Evolutionary conservation across 2,329 filamentous ascomycete species (phyloP).

Genomic region (Hypomyces rosellus): DNA sequence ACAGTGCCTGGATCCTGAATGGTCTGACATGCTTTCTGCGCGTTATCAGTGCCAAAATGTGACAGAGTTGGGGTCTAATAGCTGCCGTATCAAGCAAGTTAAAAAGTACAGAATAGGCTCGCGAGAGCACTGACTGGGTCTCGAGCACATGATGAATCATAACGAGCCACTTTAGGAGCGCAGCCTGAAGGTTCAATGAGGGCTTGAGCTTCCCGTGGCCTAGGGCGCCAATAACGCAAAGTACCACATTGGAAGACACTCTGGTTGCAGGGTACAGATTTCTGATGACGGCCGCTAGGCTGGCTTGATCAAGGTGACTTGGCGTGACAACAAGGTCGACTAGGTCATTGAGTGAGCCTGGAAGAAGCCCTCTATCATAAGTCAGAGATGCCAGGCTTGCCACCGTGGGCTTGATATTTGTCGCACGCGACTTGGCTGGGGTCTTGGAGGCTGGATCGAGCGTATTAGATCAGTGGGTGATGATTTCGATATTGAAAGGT

Average conservation of each 20-base stretch:
- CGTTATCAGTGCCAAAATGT: conserved; percentile 73
- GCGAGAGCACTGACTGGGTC: conserved; percentile 55
- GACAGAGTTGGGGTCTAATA: conserved; percentile 61
- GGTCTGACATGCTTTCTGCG: conserved; percentile 76
- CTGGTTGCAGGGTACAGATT: conserved; percentile 68
- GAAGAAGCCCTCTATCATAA: conserved; percentile 62
- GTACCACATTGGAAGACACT: conserved; percentile 53
- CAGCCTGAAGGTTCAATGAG: conserved; percentile 61
- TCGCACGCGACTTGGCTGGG: conserved; percentile 59
- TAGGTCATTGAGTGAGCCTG: conserved; percentile 53
- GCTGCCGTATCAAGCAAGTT: conserved; percentile 76
- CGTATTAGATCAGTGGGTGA: not conserved
- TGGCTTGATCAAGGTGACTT: conserved; percentile 69
- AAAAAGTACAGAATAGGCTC: conserved; percentile 70
- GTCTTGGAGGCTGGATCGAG: conserved; percentile 45
- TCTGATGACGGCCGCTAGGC: conserved; percentile 60
- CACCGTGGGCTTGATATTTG: conserved; percentile 56
- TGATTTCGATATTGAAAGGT: not conserved
- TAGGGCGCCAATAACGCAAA: conserved; percentile 65
- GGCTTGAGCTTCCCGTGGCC: conserved; percentile 74
- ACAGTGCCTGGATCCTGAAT: conserved; percentile 74
- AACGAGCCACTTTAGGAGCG: conserved; percentile 71
- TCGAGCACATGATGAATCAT: conserved; percentile 68
- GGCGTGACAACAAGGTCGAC: conserved; percentile 61
- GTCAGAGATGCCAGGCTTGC: conserved; percentile 56